A percentile compares a stretch with the other conserved stretches of the same genome.
Evolutionary conservation across 768 basidiomycete species (phyloP).

Genomic region (Trametes maxima): DNA sequence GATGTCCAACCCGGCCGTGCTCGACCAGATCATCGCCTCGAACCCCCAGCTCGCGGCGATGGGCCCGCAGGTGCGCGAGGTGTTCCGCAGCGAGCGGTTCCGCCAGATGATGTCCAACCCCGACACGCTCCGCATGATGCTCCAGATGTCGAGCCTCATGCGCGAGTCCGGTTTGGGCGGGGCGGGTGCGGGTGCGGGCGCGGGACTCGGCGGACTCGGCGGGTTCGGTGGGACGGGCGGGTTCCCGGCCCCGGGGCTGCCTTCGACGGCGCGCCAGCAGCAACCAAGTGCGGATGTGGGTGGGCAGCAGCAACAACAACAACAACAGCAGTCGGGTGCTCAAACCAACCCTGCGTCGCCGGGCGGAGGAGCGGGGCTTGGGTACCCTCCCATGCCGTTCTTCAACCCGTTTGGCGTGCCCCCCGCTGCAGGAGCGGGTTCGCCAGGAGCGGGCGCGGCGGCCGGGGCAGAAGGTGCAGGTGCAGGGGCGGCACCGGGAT

Average conservation of each 20-base stretch:
- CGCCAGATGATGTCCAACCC: slow-evolving; percentile 85
- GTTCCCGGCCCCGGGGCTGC: slow-evolving; percentile 67
- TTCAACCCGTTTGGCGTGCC: slow-evolving; percentile 14
- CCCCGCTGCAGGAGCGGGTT: slow-evolving; percentile 21
- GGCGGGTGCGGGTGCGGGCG: slow-evolving; percentile 11
- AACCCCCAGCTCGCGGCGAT: slow-evolving; percentile 78
- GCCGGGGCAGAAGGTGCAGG: slow-evolving; percentile 28
- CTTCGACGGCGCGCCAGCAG: slow-evolving; percentile 37
- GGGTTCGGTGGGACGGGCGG: slow-evolving; percentile 30
- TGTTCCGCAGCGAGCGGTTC: slow-evolving; percentile 78
- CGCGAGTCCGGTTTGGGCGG: slow-evolving; percentile 42
- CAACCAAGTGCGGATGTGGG: slow-evolving; percentile 14
- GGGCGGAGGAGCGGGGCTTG: too few relatives aligned
- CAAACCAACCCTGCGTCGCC: slow-evolving; percentile 20
- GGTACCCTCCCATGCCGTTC: slow-evolving; percentile 25
- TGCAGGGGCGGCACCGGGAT: slow-evolving; percentile 26
- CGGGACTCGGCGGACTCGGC: slow-evolving; percentile 29
- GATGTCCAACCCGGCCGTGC: slow-evolving; percentile 85
- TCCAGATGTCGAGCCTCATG: slow-evolving; percentile 69
- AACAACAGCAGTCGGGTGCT: slow-evolving; percentile 12
- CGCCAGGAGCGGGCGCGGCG: slow-evolving; percentile 28
- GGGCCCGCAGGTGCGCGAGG: slow-evolving; percentile 78
- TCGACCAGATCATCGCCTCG: slow-evolving; percentile 83
- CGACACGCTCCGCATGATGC: slow-evolving; percentile 69
- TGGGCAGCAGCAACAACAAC: not conserved